phyloP scores from a whole-genome alignment of 1,139 yeast species.

The Hemisphaericaspora xylofermentans region DNA sequence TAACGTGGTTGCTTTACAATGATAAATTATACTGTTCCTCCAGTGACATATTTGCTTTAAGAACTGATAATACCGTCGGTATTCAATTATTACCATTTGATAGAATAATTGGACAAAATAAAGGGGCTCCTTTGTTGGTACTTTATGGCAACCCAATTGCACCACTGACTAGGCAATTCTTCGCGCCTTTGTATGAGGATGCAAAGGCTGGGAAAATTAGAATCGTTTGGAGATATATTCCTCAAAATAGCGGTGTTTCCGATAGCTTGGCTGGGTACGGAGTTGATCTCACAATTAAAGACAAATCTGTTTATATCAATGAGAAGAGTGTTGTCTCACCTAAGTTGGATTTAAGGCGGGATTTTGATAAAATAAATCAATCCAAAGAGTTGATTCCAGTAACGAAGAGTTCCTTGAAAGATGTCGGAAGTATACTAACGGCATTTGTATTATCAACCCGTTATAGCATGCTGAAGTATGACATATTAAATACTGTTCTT shows the following conservation, averaged over 20 bases:
- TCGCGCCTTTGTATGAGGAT: constrained; percentile 56
- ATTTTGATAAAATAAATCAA: constrained; percentile 12
- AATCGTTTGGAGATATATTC: constrained; percentile 73
- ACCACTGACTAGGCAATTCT: constrained; percentile 52
- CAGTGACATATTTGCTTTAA: constrained; percentile 66
- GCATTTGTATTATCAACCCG: constrained; percentile 38
- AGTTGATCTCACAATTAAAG: constrained; percentile 57
- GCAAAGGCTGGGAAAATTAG: constrained; percentile 66
- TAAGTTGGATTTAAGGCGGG: constrained; percentile 9
- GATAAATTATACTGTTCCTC: constrained; percentile 59
- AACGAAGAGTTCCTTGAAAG: constrained; percentile 27
- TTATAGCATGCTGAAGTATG: constrained; percentile 25
- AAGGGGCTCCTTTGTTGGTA: constrained; percentile 39
- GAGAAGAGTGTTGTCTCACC: constrained; percentile 19
- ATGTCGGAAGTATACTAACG: constrained; percentile 48
- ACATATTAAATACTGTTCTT: constrained; percentile 36
- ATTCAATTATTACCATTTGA: constrained; percentile 47
- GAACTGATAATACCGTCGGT: constrained; percentile 15
- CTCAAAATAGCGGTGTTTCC: constrained; percentile 20
- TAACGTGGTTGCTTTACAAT: constrained; percentile 55
- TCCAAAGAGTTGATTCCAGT: constrained; percentile 25
- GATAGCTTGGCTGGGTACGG: constrained; percentile 65
- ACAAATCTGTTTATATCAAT: constrained; percentile 59
- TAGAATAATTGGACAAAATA: constrained; percentile 52
- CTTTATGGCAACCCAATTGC: constrained; percentile 56